Evolutionary conservation across 2,329 filamentous ascomycete species (phyloP).

Genomic region (Pyrenochaeta sp.): DNA sequence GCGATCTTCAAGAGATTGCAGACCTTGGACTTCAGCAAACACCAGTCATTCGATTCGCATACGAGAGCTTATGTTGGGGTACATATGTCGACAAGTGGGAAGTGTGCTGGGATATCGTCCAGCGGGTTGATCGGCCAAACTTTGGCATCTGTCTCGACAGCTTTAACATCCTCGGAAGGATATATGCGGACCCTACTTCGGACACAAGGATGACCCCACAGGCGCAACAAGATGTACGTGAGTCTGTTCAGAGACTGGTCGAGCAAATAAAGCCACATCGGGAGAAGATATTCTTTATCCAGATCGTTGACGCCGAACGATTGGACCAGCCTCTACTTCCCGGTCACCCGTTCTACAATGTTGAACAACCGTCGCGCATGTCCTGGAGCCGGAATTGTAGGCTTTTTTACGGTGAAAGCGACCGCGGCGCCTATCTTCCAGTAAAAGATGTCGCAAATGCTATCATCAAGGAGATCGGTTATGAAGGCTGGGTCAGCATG

Average conservation of each 20-base stretch:
- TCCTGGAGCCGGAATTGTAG: constrained; percentile 80
- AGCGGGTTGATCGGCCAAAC: constrained; percentile 70
- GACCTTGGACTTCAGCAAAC: constrained; percentile 68
- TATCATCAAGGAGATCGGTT: constrained; percentile 70
- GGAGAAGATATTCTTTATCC: constrained; percentile 75
- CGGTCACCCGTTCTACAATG: constrained; percentile 66
- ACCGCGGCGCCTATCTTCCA: constrained; percentile 72
- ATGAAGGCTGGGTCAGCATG: constrained; percentile 73
- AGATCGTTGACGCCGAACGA: constrained; percentile 76
- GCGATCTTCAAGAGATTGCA: constrained; percentile 70
- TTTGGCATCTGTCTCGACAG: constrained; percentile 81
- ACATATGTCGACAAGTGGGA: constrained; percentile 77
- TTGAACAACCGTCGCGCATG: constrained; percentile 70
- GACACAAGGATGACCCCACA: constrained; percentile 58
- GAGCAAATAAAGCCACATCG: constrained; percentile 60
- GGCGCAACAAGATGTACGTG: constrained; percentile 64
- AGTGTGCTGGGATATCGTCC: constrained; percentile 71
- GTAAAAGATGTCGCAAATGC: constrained; percentile 66
- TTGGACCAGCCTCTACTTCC: constrained; percentile 64
- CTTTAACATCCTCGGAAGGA: constrained; percentile 76
- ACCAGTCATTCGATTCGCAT: constrained; percentile 71
- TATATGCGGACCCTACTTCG: constrained; percentile 72
- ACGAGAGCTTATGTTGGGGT: constrained; percentile 77
- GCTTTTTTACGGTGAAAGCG: constrained; percentile 70
- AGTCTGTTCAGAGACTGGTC: constrained; percentile 64